phyloP scores from a whole-genome alignment of 2,329 filamentous ascomycete species.

The Fusarium guadeloupense region DNA sequence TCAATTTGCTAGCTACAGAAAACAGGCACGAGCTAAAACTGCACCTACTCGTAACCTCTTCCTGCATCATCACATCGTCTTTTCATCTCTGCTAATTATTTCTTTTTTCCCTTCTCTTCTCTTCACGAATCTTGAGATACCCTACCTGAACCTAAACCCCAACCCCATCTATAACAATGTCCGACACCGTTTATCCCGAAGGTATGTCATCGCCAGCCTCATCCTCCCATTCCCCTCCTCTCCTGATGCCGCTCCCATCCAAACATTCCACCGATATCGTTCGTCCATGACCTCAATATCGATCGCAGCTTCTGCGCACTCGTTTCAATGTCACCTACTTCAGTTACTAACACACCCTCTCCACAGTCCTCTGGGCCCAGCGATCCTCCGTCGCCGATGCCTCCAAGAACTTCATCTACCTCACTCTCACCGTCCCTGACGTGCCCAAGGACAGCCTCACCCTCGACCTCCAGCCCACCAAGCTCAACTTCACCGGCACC shows the following conservation, averaged over 20 bases:
- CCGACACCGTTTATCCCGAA: slow-evolving; percentile 48
- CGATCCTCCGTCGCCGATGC: slow-evolving; percentile 84
- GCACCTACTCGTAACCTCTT: slow-evolving; percentile 41
- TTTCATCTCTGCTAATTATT: slow-evolving; percentile 19
- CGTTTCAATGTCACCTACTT: background rate
- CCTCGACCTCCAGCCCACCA: slow-evolving; percentile 82
- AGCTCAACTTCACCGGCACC: slow-evolving; percentile 82
- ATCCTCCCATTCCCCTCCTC: slow-evolving; percentile 9
- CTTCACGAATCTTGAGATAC: slow-evolving; percentile 41
- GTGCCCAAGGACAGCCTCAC: slow-evolving; percentile 78
- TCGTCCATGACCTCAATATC: background rate
- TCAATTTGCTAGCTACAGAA: slow-evolving; percentile 16
- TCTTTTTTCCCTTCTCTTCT: slow-evolving; percentile 17
- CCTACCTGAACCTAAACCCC: slow-evolving; percentile 21
- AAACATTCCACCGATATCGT: slow-evolving; percentile 3
- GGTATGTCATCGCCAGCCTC: slow-evolving; percentile 47
- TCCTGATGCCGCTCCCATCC: slow-evolving; percentile 1
- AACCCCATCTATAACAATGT: slow-evolving; percentile 34
- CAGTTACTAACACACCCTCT: slow-evolving; percentile 12
- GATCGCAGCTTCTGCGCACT: slow-evolving; percentile 4
- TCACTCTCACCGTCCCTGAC: slow-evolving; percentile 90
- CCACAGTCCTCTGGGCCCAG: slow-evolving; percentile 93
- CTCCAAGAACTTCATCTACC: slow-evolving; percentile 92
- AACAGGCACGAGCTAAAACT: slow-evolving; percentile 32
- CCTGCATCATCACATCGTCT: slow-evolving; percentile 28